Evolutionary conservation across 345 rosid species (phyloP).

Genomic region (Melaleuca alternifolia): DNA sequence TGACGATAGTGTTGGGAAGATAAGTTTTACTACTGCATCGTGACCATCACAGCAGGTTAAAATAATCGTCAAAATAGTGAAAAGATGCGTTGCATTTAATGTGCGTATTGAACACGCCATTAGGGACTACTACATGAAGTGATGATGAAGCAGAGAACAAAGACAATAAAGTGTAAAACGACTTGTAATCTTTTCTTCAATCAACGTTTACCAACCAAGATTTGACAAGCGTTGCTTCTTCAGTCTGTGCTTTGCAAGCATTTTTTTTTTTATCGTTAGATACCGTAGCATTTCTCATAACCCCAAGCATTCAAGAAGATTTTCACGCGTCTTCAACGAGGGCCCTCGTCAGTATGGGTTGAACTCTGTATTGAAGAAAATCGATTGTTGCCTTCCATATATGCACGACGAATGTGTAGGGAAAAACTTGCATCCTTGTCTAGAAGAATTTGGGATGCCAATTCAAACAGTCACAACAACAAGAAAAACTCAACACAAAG

Average conservation of each 20-base stretch:
- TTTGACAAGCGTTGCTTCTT: not conserved
- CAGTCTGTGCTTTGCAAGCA: not conserved
- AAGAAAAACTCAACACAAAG: not conserved
- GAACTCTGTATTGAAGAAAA: not conserved
- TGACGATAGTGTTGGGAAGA: not conserved
- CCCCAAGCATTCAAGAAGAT: not conserved
- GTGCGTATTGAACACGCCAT: not conserved
- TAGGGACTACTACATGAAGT: not conserved
- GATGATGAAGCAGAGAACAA: not conserved
- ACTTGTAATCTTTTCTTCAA: not conserved
- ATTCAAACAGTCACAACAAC: not conserved
- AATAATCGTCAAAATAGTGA: not conserved
- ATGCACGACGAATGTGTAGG: not conserved
- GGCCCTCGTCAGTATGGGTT: not conserved
- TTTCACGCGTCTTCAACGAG: not conserved
- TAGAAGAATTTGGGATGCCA: not conserved
- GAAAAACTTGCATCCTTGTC: not conserved
- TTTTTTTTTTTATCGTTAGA: not conserved
- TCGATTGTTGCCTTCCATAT: not conserved
- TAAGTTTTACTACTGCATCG: not conserved
- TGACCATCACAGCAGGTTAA: not conserved
- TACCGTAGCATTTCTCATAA: not conserved
- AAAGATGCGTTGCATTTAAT: not conserved
- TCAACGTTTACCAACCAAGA: not conserved
- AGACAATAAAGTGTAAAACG: not conserved